Evolutionary conservation across 257 asterid species (phyloP), one percentile per base, ranked within the genome.

Genomic region (Lycium ferocissimum): DNA sequence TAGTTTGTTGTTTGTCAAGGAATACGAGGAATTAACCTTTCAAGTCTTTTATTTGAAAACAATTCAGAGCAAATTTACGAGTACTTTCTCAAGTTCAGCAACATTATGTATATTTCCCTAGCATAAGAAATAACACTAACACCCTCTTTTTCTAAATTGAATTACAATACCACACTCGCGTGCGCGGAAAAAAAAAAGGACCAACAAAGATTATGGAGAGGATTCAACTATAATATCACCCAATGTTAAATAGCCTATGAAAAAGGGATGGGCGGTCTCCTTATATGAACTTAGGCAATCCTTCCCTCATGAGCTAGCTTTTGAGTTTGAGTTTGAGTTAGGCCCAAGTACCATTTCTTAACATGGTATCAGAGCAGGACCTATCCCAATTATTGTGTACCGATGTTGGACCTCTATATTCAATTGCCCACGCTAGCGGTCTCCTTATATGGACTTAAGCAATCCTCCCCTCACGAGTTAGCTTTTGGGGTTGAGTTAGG

Each of bases 61-160:
- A 38, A 73, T 47, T 72, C 40, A 73, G 3, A 73, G 80, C 37
- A 47, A 73, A 47, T 20, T 26, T 20, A 47, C 12, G 1, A 47
- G 59, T 47, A 73, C 35, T 11, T 73, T n/a, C 59, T 73, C 80
- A 11, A 73, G 59, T 73, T 40, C 35, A 40, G 79, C 57, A 72
- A 40, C 35, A 70, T 40, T 40, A 40, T 40, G 15, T 43, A n/a
- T 9, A 18, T 18, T 43, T 72, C 57, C 80, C 58, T 9, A n/a
- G 80, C 80, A 18, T 43, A 72, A 43, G 37, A 72, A 18, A 10
- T 43, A 43, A 43, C 53, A 72, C 10, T 5, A 18, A 43, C 79
- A 40, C 56, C 35, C 35, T 71, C 56, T 18, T 38, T 9, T 71
- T 71, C 80, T 72, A 2, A 43, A 72, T 71, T 43, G 18, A 20